Evolutionary conservation across 1,284 basidiomycete species (phyloP).

Genomic region (Boletus smithii): DNA sequence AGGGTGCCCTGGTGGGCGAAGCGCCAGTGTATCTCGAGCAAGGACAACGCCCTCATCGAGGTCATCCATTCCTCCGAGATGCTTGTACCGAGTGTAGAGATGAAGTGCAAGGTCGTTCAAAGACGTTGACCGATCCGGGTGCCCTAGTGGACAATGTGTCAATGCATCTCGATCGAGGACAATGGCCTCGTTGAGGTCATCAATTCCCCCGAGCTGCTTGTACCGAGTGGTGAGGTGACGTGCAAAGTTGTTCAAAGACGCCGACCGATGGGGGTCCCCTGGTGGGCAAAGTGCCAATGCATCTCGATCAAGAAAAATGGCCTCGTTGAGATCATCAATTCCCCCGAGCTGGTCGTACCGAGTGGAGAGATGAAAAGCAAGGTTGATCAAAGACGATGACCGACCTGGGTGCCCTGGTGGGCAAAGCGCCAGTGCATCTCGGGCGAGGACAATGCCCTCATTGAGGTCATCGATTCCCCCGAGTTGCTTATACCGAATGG

Average conservation of each 20-base stretch:
- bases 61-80: not conserved
- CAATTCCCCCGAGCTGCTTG: too few relatives aligned
- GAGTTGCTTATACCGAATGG: not conserved
- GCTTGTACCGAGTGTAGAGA: not conserved
- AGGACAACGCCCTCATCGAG: slow-evolving; percentile 1
- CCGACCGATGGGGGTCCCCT: not conserved
- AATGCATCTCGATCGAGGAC: not conserved
- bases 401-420: not conserved
- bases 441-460: not conserved
- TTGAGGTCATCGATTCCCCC: not conserved
- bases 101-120: not conserved
- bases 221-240: not conserved
- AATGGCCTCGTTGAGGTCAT: not conserved
- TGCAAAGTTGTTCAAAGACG: not conserved
- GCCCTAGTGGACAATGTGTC: not conserved
- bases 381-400: not conserved
- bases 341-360: too few relatives aligned
- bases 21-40: not conserved
- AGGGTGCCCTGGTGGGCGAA: not conserved
- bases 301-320: too few relatives aligned
- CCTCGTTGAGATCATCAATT: too few relatives aligned
- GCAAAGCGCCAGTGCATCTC: too few relatives aligned
- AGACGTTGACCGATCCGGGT: too few relatives aligned
- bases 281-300: too few relatives aligned
- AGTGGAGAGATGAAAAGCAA: too few relatives aligned